Evolutionary conservation across 169 alveolate genomes (phyloP).

Genomic region (Plasmodium coatneyi): DNA sequence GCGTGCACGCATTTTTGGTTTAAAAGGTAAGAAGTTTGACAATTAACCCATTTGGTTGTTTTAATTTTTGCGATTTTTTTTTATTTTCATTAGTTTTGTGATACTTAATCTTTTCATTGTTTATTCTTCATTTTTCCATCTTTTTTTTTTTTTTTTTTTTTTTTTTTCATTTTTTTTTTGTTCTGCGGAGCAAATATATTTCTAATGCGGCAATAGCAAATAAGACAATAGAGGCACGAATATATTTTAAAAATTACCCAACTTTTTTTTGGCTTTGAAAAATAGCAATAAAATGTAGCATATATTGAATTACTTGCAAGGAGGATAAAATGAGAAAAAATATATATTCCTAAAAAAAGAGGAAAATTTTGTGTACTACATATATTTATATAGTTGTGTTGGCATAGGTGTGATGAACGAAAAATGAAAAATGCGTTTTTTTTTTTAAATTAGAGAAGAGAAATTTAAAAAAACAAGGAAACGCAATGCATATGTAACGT

Average conservation of each 20-base stretch:
- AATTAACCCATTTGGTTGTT: not conserved
- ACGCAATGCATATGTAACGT: not conserved
- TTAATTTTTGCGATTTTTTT: not conserved
- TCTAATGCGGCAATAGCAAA: not conserved
- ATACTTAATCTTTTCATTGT: not conserved
- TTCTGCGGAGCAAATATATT: slow-evolving; percentile 1
- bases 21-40: not conserved
- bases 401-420: not conserved
- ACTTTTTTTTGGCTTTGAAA: not conserved
- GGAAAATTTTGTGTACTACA: slow-evolving; percentile 8
- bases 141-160: not conserved
- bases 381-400: not conserved
- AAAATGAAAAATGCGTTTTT: not conserved
- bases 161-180: not conserved
- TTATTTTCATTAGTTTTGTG: not conserved
- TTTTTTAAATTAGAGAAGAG: slow-evolving; percentile 22
- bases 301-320: not conserved
- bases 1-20: not conserved
- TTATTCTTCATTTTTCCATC: not conserved
- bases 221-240: not conserved
- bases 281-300: not conserved
- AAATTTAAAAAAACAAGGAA: not conserved
- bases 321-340: not conserved
- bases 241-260: not conserved
- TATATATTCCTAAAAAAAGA: not conserved